phyloP scores from a whole-genome alignment of 805 yeast species.

The Maudiozyma turicensis region DNA sequence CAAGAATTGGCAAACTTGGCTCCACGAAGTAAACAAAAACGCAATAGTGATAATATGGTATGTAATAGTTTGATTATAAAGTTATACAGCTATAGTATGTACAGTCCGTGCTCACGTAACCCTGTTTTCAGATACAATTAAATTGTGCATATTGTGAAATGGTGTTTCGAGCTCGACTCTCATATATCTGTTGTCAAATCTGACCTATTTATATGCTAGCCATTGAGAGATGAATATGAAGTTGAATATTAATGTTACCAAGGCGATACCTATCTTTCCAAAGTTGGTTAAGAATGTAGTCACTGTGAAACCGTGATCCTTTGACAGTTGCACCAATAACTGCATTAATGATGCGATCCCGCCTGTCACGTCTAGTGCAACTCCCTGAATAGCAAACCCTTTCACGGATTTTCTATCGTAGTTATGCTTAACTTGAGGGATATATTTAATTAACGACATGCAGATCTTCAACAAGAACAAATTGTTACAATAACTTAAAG shows the following conservation, averaged over 20 bases:
- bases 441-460: constrained; percentile 42
- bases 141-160: no score
- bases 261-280: constrained; percentile 33
- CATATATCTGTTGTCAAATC: no score
- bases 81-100: no score
- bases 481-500: constrained; percentile 19
- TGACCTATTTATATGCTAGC: constrained; percentile 11
- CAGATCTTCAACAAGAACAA: constrained; percentile 32
- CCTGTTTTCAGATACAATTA: no score
- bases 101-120: no score
- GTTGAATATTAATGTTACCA: constrained; percentile 32
- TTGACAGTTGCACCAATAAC: constrained; percentile 15
- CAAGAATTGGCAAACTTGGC: not conserved
- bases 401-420: constrained; percentile 65
- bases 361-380: constrained; percentile 31
- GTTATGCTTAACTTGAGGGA: constrained; percentile 84
- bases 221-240: constrained; percentile 33
- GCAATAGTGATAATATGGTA: not conserved
- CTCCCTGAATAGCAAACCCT: constrained; percentile 69
- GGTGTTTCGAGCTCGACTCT: no score
- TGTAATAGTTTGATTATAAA: no score
- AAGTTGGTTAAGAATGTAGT: constrained; percentile 27
- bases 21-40: not conserved
- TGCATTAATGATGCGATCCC: constrained; percentile 28
- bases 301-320: constrained; percentile 14